Evolutionary conservation across 208 protist genomes (phyloP).

Genomic region (Leishmania aethiopica): DNA sequence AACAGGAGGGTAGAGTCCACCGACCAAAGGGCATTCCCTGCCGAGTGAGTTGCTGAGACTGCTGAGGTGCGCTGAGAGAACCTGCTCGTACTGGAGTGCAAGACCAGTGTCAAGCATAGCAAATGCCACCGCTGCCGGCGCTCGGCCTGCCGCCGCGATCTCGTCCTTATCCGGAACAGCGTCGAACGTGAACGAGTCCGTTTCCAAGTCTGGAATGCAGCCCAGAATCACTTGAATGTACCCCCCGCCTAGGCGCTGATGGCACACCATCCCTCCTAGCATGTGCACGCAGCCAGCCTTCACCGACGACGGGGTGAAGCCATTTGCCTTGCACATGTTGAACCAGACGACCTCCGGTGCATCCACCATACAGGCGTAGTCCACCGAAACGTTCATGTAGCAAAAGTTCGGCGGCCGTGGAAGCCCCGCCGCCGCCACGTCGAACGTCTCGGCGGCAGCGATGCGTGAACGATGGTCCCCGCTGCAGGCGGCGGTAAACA

Average conservation of each 20-base stretch:
- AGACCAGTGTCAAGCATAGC: conserved; percentile 71
- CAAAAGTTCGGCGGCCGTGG: conserved; percentile 86
- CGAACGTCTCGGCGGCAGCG: conserved; percentile 86
- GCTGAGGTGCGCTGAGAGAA: conserved; percentile 61
- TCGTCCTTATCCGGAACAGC: conserved; percentile 66
- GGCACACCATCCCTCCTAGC: conserved; percentile 75
- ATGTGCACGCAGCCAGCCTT: conserved; percentile 75
- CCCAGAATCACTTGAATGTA: conserved; percentile 87
- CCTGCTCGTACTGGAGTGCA: conserved; percentile 73
- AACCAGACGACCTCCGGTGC: conserved; percentile 87
- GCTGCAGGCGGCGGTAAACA: conserved; percentile 76
- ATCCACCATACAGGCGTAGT: conserved; percentile 84
- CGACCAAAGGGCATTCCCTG: conserved; percentile 51
- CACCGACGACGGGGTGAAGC: conserved; percentile 67
- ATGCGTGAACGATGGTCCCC: conserved; percentile 82
- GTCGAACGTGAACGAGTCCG: conserved; percentile 85
- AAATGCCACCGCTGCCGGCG: conserved; percentile 61
- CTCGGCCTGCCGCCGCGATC: conserved; percentile 38
- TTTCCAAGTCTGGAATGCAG: conserved; percentile 79
- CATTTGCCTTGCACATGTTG: conserved; percentile 76
- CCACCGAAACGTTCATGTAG: conserved; percentile 77
- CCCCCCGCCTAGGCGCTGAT: conserved; percentile 78
- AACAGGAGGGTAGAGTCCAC: conserved; percentile 78
- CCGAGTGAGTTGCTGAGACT: conserved; percentile 47
- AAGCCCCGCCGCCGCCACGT: conserved; percentile 78